Evolutionary conservation across 352 stramenopile genomes (phyloP), one percentile per base, ranked within the genome.

Genomic region (Aphanomyces stellatus): DNA sequence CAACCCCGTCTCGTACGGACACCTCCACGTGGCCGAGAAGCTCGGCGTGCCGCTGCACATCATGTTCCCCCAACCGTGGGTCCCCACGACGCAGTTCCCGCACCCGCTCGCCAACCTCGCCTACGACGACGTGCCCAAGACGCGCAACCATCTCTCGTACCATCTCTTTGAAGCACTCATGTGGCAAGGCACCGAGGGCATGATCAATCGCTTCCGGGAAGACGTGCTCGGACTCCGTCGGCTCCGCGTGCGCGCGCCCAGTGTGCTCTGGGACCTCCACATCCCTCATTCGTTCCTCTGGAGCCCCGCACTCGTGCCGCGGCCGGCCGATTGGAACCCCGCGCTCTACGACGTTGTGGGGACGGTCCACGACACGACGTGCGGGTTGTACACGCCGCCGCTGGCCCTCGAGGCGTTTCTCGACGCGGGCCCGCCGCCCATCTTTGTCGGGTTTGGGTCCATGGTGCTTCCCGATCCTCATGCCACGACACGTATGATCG

Each of bases 381-480:
- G 28, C 46, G 48, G 19, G 27, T 62, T 56, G 33, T 90, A 88
- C 56, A 76, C 69, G n/a, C 74, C 85, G 15, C 69, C 80, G 19
- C 71, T 73, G 1, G 77, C 90, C 10, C 76, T 93, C 0, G 72
- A 76, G 15, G 77, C 72, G 0, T 96, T 96, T 62, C 70, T 95
- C n/a, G 80, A 65, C 8, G 37, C 71, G 6, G 74, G 87, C 46
- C 73, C 55, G 1, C 80, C 81, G 1, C 91, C 93, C 5, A 90
- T 98, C 69, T 98, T 97, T 55, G 84, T 98, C 40, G 94, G 94
- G 0, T 98, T 98, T 70, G 94, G 94, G 8, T 93, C 77, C 6
- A 98, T 98, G 91, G 76, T 98, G 0, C 79, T 98, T 31, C 71
- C 87, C 43, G 77, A 98, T 41, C 79, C 88, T 0, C 63, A 71